A percentile compares a stretch with the other conserved stretches of the same genome.
Conservation (phyloP, 2,329 filamentous ascomycete genomes). For the Alternaria incomplexa region DNA sequence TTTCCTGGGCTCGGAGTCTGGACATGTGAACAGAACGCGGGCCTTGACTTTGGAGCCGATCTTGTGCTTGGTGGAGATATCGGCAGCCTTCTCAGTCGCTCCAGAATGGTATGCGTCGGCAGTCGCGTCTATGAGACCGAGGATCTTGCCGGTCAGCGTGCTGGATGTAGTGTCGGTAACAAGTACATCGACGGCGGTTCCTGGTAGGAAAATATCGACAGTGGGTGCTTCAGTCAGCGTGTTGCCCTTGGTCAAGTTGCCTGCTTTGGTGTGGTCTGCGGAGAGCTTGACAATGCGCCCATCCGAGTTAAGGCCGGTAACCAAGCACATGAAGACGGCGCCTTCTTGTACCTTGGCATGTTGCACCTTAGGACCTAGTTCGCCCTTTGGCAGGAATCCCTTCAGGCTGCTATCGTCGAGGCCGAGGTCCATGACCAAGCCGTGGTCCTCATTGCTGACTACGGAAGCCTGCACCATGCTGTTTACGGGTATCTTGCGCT, state of each 20-base stretch:
- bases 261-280: constrained; percentile 72
- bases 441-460: constrained; percentile 92
- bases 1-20: constrained; percentile 77
- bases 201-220: constrained; percentile 88
- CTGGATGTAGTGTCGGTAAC: constrained; percentile 75
- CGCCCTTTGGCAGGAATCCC: constrained; percentile 85
- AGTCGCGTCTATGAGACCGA: constrained; percentile 89
- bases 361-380: constrained; percentile 71
- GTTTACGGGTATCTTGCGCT: constrained; percentile 76
- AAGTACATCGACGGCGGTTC: constrained; percentile 85
- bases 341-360: constrained; percentile 78
- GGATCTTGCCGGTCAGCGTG: constrained; percentile 87
- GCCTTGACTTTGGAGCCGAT: constrained; percentile 83
- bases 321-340: constrained; percentile 81
- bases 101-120: constrained; percentile 91
- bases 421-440: constrained; percentile 90
- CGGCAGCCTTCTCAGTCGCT: constrained; percentile 69
- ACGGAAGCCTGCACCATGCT: constrained; percentile 86
- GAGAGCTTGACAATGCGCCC: constrained; percentile 89
- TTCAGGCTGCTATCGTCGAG: constrained; percentile 70
- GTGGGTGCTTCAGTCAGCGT: constrained; percentile 78
- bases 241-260: constrained; percentile 69
- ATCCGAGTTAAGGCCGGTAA: constrained; percentile 75
- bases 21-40: constrained; percentile 87
- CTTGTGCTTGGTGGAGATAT: constrained; percentile 80